Conservation (phyloP, 768 basidiomycete genomes). For the Suillus cothurnatus region DNA sequence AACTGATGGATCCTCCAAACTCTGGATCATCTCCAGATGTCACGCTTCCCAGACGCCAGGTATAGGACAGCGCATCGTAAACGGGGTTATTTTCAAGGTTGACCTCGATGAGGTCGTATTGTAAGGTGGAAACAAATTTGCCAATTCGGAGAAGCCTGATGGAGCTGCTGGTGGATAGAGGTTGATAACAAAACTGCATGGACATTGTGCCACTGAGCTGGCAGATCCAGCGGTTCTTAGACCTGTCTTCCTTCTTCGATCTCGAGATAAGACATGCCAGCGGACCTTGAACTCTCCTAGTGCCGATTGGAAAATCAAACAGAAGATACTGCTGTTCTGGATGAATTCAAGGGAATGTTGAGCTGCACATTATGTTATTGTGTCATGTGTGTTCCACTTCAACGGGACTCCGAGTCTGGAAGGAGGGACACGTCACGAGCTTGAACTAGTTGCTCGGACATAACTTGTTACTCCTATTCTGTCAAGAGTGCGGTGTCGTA, state of each 20-base stretch:
- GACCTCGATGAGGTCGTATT: neutral
- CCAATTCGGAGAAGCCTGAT: neutral
- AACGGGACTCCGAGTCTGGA: neutral
- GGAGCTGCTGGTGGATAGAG: neutral
- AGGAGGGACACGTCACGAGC: neutral
- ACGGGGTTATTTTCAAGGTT: neutral
- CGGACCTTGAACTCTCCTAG: neutral
- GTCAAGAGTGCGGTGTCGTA: too few relatives aligned
- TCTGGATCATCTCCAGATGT: neutral
- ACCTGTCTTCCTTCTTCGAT: neutral
- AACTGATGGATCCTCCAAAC: neutral
- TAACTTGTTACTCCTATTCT: too few relatives aligned
- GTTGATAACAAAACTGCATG: neutral
- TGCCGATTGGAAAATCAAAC: neutral
- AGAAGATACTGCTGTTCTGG: neutral
- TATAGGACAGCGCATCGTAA: conserved; percentile 11
- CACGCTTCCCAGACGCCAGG: conserved; percentile 3
- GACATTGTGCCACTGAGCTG: neutral
- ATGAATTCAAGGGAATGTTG: neutral
- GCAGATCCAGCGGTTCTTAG: neutral
- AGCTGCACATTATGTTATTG: neutral
- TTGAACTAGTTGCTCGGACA: neutral
- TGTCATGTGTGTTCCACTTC: neutral
- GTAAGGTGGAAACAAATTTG: neutral
- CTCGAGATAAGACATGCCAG: neutral